phyloP scores from a whole-genome alignment of 306 rosid genomes.

The Sphenostylis stenocarpa region DNA sequence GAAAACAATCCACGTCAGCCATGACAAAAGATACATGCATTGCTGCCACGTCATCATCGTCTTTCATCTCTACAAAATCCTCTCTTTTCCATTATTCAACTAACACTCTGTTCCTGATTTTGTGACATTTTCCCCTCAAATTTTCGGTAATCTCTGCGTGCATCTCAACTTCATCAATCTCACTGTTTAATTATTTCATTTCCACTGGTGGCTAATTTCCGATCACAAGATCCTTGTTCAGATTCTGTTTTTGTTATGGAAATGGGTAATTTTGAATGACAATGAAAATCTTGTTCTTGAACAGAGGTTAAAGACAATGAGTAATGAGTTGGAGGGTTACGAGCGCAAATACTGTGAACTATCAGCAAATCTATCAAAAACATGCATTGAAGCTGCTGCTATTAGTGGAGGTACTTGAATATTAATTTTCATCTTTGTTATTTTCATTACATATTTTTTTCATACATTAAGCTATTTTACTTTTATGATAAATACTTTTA shows the following conservation, averaged over 20 bases:
- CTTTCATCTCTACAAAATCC: background rate
- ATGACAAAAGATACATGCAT: background rate
- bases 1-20: background rate
- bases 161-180: background rate
- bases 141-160: slow-evolving; percentile 7
- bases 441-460: no score
- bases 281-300: slow-evolving; percentile 11
- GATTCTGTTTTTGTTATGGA: background rate
- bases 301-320: slow-evolving; percentile 40
- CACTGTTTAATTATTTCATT: background rate
- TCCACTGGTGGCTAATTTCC: background rate
- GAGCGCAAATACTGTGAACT: slow-evolving; percentile 76
- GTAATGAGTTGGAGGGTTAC: slow-evolving; percentile 63
- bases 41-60: background rate
- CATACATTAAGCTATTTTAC: no score
- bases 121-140: background rate
- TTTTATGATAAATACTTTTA: no score
- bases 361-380: slow-evolving; percentile 65
- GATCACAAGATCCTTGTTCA: background rate
- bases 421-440: background rate
- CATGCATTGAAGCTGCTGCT: slow-evolving; percentile 52
- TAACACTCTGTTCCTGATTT: background rate
- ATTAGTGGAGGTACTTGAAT: slow-evolving; percentile 58
- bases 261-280: slow-evolving; percentile 1
- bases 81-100: slow-evolving; percentile 28